Evolutionary conservation across 2,329 filamentous ascomycete genomes (phyloP).

Genomic region (Cordyceps javanica): DNA sequence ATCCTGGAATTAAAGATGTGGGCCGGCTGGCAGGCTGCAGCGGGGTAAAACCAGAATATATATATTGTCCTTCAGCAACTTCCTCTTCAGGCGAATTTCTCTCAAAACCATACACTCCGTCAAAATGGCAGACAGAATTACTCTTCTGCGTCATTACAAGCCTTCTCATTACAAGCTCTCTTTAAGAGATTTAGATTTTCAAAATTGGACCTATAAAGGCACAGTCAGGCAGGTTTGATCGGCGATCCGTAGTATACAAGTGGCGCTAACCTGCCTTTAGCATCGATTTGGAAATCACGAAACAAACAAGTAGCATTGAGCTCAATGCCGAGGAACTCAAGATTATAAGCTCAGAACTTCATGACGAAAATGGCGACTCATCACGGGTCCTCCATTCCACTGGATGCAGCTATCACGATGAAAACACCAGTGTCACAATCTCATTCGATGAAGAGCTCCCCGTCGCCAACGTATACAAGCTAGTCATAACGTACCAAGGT

Average conservation of each 20-base stretch:
- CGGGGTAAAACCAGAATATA: neutral
- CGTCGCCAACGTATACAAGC: constrained; percentile 63
- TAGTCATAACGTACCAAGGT: constrained; percentile 69
- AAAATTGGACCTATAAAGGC: constrained; percentile 9
- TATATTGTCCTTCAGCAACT: neutral
- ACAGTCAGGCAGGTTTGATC: constrained; percentile 6
- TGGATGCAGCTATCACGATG: constrained; percentile 58
- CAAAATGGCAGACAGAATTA: neutral
- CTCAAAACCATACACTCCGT: neutral
- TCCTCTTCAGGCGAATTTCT: neutral
- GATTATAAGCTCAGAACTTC: neutral
- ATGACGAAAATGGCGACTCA: neutral
- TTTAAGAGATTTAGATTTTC: constrained; percentile 6
- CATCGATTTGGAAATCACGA: constrained; percentile 1
- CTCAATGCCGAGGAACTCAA: constrained; percentile 2
- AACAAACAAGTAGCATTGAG: neutral
- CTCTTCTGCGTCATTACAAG: neutral
- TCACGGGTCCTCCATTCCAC: constrained; percentile 52
- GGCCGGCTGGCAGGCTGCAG: neutral
- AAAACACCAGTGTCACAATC: constrained; percentile 43
- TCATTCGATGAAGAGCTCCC: constrained; percentile 74
- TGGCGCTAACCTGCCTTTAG: neutral
- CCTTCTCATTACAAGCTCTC: constrained; percentile 9
- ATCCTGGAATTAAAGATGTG: neutral
- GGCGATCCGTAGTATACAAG: neutral